Conservation (phyloP, 2,329 filamentous ascomycete species). For the Metarhizium anisopliae region DNA sequence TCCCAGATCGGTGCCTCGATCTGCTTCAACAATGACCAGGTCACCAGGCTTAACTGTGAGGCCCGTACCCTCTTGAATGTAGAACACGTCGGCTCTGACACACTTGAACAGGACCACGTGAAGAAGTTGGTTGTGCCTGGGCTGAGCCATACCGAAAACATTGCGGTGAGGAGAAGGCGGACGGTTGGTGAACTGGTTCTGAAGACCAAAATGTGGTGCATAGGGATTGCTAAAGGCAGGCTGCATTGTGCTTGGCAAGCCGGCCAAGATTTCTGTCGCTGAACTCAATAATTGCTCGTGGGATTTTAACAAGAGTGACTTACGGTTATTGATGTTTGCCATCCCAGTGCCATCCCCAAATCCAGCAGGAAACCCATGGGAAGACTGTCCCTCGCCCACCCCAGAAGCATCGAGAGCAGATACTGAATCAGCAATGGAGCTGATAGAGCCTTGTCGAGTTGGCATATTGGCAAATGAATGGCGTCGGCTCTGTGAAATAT, state of each 20-base stretch:
- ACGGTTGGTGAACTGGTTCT: constrained; percentile 20
- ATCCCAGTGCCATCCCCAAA: constrained; percentile 31
- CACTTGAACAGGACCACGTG: constrained; percentile 97
- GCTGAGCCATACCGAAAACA: constrained; percentile 52
- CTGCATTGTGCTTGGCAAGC: constrained; percentile 17
- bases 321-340: constrained; percentile 30
- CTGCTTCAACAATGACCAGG: constrained; percentile 93
- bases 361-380: constrained; percentile 32
- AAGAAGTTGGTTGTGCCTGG: constrained; percentile 59
- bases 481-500: constrained; percentile 64
- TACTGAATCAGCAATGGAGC: constrained; percentile 46
- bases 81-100: constrained; percentile 89
- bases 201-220: constrained; percentile 36
- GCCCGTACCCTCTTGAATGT: constrained; percentile 91
- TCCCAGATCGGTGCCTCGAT: constrained; percentile 89
- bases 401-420: constrained; percentile 36
- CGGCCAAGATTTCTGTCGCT: constrained; percentile 18
- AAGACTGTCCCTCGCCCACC: constrained; percentile 30
- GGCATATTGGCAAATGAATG: constrained; percentile 71
- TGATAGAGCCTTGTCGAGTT: constrained; percentile 54
- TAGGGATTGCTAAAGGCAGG: constrained; percentile 29
- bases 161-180: constrained; percentile 52
- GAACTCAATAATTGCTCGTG: not conserved
- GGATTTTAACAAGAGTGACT: constrained; percentile 14
- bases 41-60: constrained; percentile 85